phyloP scores from a whole-genome alignment of 306 rosid species.

The Castanea crenata region DNA sequence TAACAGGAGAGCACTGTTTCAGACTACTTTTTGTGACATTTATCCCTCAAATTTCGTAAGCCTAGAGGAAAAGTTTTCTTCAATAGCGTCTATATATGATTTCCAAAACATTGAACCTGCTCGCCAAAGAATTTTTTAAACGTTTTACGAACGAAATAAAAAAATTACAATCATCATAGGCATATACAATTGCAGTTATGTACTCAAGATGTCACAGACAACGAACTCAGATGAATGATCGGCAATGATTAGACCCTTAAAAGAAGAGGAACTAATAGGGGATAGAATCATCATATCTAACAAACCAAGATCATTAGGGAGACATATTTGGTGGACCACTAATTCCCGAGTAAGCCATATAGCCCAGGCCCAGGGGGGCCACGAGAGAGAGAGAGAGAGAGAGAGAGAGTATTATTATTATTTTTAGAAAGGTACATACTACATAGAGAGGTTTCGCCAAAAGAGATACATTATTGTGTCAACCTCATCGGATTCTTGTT shows the following conservation, averaged over 20 bases:
- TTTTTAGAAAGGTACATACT: neutral
- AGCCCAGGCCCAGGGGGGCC: neutral
- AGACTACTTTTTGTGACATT: no score
- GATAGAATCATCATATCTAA: neutral
- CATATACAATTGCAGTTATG: neutral
- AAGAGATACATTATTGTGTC: conserved; percentile 19
- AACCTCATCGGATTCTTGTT: conserved; percentile 25
- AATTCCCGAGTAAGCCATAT: conserved; percentile 5
- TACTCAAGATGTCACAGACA: neutral
- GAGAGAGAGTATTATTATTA: neutral
- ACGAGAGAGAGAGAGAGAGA: neutral
- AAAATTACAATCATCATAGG: no score
- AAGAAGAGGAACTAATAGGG: neutral
- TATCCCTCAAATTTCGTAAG: no score
- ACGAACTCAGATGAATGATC: neutral
- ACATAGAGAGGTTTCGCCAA: neutral
- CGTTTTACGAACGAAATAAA: no score
- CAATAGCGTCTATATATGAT: no score
- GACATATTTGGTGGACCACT: conserved; percentile 20
- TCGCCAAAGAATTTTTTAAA: no score
- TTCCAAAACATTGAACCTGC: no score
- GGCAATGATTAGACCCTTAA: neutral
- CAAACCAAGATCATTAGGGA: conserved; percentile 10
- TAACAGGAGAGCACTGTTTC: no score
- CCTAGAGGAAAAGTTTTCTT: no score